phyloP scores from a whole-genome alignment of 2,329 filamentous ascomycete genomes.

The Grosmannia clavigera region DNA sequence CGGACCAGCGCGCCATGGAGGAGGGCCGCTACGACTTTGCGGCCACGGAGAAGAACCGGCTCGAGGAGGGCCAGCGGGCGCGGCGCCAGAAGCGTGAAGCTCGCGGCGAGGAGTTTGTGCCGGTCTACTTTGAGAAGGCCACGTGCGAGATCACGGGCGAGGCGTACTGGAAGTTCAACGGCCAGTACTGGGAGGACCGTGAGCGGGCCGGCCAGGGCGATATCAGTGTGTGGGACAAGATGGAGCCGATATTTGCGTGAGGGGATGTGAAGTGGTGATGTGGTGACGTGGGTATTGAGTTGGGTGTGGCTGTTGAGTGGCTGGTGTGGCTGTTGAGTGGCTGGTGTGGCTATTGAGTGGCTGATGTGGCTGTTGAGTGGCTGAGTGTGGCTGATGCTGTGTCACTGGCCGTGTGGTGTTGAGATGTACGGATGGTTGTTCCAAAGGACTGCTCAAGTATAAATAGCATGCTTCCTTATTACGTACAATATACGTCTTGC shows the following conservation, averaged over 20 bases:
- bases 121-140: conserved; percentile 72
- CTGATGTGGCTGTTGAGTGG: too few species aligned
- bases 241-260: conserved; percentile 57
- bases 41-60: conserved; percentile 82
- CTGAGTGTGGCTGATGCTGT: too few species aligned
- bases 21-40: conserved; percentile 94
- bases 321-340: too few species aligned
- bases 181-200: conserved; percentile 74
- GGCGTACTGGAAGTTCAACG: conserved; percentile 80
- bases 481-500: too few species aligned
- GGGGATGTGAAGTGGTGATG: not conserved
- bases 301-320: too few species aligned
- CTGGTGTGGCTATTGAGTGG: too few species aligned
- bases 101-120: conserved; percentile 66
- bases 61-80: conserved; percentile 83
- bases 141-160: conserved; percentile 72
- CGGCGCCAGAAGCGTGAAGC: conserved; percentile 62
- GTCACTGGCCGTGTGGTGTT: too few species aligned
- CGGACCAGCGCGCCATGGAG: conserved; percentile 96
- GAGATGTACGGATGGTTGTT: too few species aligned
- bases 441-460: too few species aligned
- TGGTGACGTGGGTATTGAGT: too few species aligned
- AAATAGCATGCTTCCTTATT: too few species aligned
- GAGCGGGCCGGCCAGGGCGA: conserved; percentile 52
- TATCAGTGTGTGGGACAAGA: conserved; percentile 48